Percentiles rank a stretch among this genome's conserved stretches.
Evolutionary conservation across 1,139 yeast genomes (phyloP).

Genomic region (Saccharomyces hybrid): DNA sequence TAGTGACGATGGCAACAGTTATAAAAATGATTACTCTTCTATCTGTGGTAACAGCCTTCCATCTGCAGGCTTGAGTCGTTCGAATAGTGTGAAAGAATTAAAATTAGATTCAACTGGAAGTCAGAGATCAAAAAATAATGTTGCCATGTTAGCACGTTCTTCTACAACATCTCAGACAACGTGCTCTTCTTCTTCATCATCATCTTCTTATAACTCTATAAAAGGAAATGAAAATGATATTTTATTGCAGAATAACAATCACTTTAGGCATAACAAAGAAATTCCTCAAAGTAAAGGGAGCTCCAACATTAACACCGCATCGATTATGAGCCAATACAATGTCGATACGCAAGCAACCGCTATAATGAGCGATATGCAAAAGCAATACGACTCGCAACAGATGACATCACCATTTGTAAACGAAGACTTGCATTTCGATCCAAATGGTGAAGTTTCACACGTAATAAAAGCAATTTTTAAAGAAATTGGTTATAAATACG

Average conservation of each 20-base stretch:
- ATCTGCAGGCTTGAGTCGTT: background rate
- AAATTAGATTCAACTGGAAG: background rate
- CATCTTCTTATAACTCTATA: background rate
- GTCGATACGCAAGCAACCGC: background rate
- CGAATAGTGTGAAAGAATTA: background rate
- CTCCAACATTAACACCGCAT: background rate
- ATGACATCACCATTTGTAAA: background rate
- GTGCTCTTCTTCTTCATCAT: background rate
- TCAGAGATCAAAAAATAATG: background rate
- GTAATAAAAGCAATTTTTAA: background rate
- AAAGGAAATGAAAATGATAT: background rate
- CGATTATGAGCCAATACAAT: background rate
- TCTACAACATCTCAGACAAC: background rate
- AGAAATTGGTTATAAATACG: background rate
- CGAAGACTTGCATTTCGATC: background rate
- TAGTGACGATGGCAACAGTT: background rate
- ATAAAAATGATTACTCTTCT: background rate
- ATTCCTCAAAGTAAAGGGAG: background rate
- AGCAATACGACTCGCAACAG: background rate
- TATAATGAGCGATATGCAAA: background rate
- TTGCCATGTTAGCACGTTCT: background rate
- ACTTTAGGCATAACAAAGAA: background rate
- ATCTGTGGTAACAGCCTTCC: background rate
- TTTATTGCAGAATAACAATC: background rate
- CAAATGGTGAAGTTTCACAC: background rate